Evolutionary conservation across 805 yeast genomes (phyloP), one percentile per base, ranked within the genome.

Genomic region (Saccharomycopsis capsularis): DNA sequence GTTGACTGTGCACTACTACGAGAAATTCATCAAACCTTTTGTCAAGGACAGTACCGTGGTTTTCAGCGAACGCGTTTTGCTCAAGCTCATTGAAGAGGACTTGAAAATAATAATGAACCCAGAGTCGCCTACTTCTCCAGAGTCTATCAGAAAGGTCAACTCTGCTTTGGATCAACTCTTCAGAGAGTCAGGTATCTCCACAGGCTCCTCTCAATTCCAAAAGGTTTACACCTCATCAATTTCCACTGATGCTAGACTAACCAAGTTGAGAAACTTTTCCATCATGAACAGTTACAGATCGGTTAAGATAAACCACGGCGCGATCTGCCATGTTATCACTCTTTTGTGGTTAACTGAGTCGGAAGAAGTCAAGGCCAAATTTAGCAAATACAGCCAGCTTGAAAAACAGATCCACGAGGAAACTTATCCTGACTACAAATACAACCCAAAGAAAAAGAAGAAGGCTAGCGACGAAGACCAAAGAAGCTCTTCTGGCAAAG

Each of bases 271-370:
- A 27, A n/a, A 43, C n/a, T 22, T 18, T 23, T 7, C 21, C 9
- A 23, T 36, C 11, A 4, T 43, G n/a, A 16, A 32, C 0, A 52
- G 55, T 23, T 36, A 59, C 35, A 53, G 50, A 36, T 24, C 45
- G 4, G 52, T 59, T 32, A 67, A 64, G 55, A 61, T 70, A 46
- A 68, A 71, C 52, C 73, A 71, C 48, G 74, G 69, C 53, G 51
- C 62, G 27, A 61, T 71, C 46, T 65, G 68, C 18, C 72, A 70
- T 40, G 63, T 69, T 24, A 69, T 71, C 36, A 69, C 77, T 1
- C 60, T 70, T 38, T 56, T 73, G 59, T 73, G 78, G 78, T 60
- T 66, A 40, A 69, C 75, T 1, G 77, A 73, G 55, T 47, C 59
- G 6, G 53, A 55, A 39, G 57, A 58, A 19, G 63, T 69, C 32